Percentiles rank a stretch among this genome's conserved stretches.
phyloP scores from a whole-genome alignment of 495 filamentous ascomycete genomes.

The Penicillium mononematosum region DNA sequence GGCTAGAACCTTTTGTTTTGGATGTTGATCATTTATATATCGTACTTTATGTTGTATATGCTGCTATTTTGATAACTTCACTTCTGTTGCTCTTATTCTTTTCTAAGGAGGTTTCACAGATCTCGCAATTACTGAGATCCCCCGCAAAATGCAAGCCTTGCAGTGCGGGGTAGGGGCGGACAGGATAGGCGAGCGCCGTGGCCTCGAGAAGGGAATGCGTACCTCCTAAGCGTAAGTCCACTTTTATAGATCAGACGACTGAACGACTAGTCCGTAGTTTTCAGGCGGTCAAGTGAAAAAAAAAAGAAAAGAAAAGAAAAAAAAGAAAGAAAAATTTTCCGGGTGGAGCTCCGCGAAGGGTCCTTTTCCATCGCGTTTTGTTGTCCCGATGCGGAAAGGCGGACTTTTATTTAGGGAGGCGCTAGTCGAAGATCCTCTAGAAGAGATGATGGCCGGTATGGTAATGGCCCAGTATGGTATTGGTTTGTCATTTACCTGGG shows the following conservation, averaged over 20 bases:
- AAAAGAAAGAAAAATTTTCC: conserved; percentile 23
- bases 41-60: not conserved
- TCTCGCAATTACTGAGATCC: not conserved
- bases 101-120: not conserved
- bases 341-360: conserved; percentile 21
- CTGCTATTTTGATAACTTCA: not conserved
- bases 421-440: conserved; percentile 13
- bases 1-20: conserved; percentile 16
- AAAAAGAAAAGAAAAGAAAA: not conserved
- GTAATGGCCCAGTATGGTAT: conserved; percentile 17
- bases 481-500: conserved; percentile 21
- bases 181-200: conserved; percentile 6
- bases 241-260: conserved; percentile 11
- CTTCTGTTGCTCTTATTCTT: not conserved
- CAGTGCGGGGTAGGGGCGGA: conserved; percentile 21
- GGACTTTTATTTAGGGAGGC: conserved; percentile 7
- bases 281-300: conserved; percentile 2
- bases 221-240: not conserved
- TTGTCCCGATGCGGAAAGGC: conserved; percentile 29
- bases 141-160: conserved; percentile 28
- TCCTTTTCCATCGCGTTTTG: conserved; percentile 25
- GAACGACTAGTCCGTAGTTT: not conserved
- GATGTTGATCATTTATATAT: conserved; percentile 8
- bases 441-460: not conserved
- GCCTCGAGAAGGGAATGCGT: conserved; percentile 4